Base-by-base conservation (phyloP, 305 asterid genomes). In the Fraxinus sp. region DNA sequence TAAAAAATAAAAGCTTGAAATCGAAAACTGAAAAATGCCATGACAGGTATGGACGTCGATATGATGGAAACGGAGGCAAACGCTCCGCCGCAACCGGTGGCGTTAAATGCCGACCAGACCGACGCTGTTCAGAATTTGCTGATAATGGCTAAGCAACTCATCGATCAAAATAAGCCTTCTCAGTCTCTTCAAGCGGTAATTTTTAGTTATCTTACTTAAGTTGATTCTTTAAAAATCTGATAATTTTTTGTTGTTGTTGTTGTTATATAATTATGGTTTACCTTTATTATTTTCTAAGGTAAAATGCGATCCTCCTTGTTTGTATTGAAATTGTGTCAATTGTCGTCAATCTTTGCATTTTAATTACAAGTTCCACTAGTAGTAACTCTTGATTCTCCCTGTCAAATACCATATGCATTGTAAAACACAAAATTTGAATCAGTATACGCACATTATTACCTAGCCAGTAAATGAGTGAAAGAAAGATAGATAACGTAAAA, bases 181-280 rank as follows among this genome's bases (percentile, higher is more conserved):
- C 95, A 95, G 84, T 97, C 98, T 36, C 95, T 95, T 71, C 96
- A 95, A 80, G 96, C 90, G 92, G 98, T 94, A 88, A 88, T 3
- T 9, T 79, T 83, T 66, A n/a, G 13, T 71, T 71, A 14, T 33
- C 72, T 71, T 32, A 5, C 9, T 32, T 14, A 14, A 14, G n/a
- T 71, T 71, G 3, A 55, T 52, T 49, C 41, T 70, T n/a, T 24
- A 64, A 11, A 33, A 24, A 79, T 5, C 13, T 32, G 11, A 49
- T 49, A 62, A 81, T 24, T 16, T 28, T 28, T 28, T 28, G 30
- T 28, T 28, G 30, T 28, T 26, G 28, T 26, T 37, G 9, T 77
- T 16, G 79, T 39, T 30, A 30, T 70, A 5, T 32, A 1, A 24
- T 70, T 70, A 4, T 30, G 7, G 41, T 70, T 30, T 14, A 70